These are phyloP conservation scores for Globisporangium parvum DNA, from an alignment of 352 stramenopile species.

Conservation along the genomic window DNA sequence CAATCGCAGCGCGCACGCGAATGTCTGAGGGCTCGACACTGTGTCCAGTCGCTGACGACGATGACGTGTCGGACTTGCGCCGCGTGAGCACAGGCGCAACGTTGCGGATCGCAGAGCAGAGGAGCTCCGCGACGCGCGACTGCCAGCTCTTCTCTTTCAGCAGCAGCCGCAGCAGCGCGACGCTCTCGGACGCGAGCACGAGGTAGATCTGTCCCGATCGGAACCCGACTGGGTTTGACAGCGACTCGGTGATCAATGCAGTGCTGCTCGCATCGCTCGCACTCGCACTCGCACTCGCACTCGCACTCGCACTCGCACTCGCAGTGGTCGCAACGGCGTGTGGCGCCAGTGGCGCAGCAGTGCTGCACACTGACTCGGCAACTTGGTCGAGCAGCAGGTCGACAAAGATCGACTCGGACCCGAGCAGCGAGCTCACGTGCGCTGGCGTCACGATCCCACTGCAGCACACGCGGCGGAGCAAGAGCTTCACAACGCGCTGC, in stretches of 20 bases:
- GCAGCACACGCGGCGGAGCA: conserved; percentile 69
- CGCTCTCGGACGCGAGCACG: conserved; percentile 72
- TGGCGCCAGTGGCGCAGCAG: conserved; percentile 51
- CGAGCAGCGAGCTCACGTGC: conserved; percentile 65
- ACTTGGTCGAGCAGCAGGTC: conserved; percentile 84
- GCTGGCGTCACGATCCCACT: conserved; percentile 57
- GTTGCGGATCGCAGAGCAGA: conserved; percentile 71
- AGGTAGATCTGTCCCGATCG: conserved; percentile 76
- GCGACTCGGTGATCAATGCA: conserved; percentile 50
- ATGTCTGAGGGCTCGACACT: conserved; percentile 42
- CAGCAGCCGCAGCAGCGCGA: conserved; percentile 66
- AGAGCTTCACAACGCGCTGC: conserved; percentile 77
- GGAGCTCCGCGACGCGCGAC: conserved; percentile 47
- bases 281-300: conserved; percentile 12
- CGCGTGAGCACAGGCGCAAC: conserved; percentile 53
- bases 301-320: conserved; percentile 11
- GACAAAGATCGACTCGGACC: conserved; percentile 75
- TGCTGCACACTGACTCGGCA: conserved; percentile 79
- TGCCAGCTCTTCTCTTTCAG: conserved; percentile 68
- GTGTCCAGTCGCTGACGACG: not conserved
- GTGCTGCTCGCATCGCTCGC: conserved; percentile 18
- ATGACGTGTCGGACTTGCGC: conserved; percentile 22
- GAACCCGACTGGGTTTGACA: conserved; percentile 79
- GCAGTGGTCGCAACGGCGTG: conserved; percentile 35
- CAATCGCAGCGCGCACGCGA: conserved; percentile 60